A percentile compares a stretch with the other conserved stretches of the same genome.
Evolutionary conservation across 768 basidiomycete species (phyloP).

Genomic region (Auricularia sp.): DNA sequence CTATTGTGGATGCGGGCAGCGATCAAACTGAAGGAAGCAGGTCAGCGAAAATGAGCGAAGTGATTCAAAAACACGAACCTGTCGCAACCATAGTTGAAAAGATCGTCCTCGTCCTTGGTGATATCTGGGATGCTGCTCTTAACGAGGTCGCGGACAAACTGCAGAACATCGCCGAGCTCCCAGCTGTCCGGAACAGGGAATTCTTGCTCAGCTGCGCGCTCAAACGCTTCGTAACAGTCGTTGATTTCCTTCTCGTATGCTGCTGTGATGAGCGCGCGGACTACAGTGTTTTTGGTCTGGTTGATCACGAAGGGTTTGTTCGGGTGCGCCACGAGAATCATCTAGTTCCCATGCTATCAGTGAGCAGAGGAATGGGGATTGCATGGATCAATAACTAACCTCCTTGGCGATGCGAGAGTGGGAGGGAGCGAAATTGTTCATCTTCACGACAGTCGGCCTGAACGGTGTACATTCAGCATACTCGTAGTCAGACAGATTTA

Average conservation of each 20-base stretch:
- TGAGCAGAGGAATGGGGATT: not conserved
- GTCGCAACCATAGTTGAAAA: constrained; percentile 33
- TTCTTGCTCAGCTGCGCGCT: constrained; percentile 8
- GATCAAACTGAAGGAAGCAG: not conserved
- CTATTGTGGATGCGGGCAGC: constrained; percentile 27
- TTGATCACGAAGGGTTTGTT: constrained; percentile 25
- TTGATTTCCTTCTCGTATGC: constrained; percentile 33
- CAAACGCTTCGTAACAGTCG: constrained; percentile 23
- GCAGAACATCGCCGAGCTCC: constrained; percentile 9
- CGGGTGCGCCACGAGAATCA: constrained; percentile 30
- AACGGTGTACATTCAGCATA: constrained; percentile 13
- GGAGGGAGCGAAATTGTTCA: constrained; percentile 5
- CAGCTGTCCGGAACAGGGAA: constrained; percentile 4
- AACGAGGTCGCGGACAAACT: constrained; percentile 26
- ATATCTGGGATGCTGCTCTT: constrained; percentile 17
- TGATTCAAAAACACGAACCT: not conserved
- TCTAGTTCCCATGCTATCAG: constrained; percentile 17
- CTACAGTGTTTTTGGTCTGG: not conserved
- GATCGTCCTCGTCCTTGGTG: constrained; percentile 24
- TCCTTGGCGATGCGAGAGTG: constrained; percentile 36
- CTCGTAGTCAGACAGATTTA: not conserved
- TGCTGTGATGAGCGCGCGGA: not conserved
- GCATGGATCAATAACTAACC: constrained; percentile 5
- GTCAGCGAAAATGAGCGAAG: not conserved
- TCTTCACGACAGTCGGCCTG: constrained; percentile 28